phyloP scores from a whole-genome alignment of 352 stramenopile species.

The Phytopythium litorale region DNA sequence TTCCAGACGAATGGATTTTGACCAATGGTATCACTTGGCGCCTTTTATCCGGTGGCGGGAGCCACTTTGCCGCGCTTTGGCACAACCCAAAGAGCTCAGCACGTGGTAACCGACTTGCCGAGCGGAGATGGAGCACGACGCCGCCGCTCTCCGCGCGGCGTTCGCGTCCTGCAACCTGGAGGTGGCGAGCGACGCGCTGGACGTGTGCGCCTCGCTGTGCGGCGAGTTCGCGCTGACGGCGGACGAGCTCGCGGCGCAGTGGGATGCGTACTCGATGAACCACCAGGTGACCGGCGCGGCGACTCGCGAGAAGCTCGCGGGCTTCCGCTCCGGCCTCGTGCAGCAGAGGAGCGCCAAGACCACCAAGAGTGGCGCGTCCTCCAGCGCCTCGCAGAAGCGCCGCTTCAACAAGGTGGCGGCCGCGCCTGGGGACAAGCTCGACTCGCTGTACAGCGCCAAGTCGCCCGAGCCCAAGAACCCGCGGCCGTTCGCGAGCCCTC shows the following conservation, averaged over 20 bases:
- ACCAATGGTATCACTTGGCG: not conserved
- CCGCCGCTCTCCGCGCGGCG: conserved; percentile 52
- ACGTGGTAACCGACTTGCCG: not conserved
- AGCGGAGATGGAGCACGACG: conserved; percentile 48
- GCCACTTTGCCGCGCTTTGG: conserved; percentile 9
- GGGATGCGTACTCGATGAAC: conserved; percentile 88
- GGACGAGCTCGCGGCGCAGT: conserved; percentile 74
- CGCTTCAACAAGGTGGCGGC: conserved; percentile 39
- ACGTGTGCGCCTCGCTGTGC: conserved; percentile 65
- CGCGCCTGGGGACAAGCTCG: conserved; percentile 55
- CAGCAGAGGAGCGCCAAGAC: conserved; percentile 53
- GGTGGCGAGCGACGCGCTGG: conserved; percentile 60
- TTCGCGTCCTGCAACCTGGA: conserved; percentile 77
- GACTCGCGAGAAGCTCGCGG: conserved; percentile 50
- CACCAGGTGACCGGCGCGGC: conserved; percentile 59
- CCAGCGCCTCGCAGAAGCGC: conserved; percentile 35
- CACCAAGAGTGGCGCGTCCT: not conserved
- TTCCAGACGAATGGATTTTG: not conserved
- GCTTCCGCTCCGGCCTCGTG: conserved; percentile 67
- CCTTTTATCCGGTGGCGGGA: not conserved
- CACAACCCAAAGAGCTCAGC: not conserved
- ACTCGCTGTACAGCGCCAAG: conserved; percentile 67
- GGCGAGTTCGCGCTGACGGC: conserved; percentile 73
- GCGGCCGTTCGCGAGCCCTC: conserved; percentile 57
- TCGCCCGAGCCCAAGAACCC: conserved; percentile 67